Percentiles rank a stretch among this genome's conserved stretches.
Evolutionary conservation across 2,329 filamentous ascomycete genomes (phyloP).

Genomic region (Fusarium chuoi): DNA sequence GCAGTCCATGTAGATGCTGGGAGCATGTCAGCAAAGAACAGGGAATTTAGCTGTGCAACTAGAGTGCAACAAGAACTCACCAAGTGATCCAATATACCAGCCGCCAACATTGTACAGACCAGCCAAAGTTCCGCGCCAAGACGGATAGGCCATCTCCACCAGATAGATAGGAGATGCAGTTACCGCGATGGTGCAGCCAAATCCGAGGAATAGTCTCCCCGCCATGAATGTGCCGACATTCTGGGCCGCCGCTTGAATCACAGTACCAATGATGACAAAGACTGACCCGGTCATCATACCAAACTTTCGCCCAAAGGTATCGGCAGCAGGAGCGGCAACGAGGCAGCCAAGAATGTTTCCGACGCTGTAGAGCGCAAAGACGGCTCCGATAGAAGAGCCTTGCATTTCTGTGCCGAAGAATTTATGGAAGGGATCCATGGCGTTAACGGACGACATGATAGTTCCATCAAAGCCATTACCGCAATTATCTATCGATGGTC

Average conservation of each 20-base stretch:
- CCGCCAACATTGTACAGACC: neutral
- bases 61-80: neutral
- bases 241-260: neutral
- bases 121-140: neutral
- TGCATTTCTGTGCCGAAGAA: neutral
- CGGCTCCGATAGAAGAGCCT: neutral
- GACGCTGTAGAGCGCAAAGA: neutral
- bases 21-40: neutral
- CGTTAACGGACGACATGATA: neutral
- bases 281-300: neutral
- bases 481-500: neutral
- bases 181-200: neutral
- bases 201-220: neutral
- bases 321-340: neutral
- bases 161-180: slow-evolving; percentile 1
- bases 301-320: neutral
- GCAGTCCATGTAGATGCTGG: neutral
- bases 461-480: neutral
- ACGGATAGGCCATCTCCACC: neutral
- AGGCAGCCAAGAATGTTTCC: neutral
- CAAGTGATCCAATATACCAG: neutral
- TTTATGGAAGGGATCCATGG: neutral
- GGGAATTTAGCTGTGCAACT: too few species aligned
- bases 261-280: neutral
- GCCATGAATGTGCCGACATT: neutral